phyloP scores from a whole-genome alignment of 116 monocot species.

The Posidonia oceanica region DNA sequence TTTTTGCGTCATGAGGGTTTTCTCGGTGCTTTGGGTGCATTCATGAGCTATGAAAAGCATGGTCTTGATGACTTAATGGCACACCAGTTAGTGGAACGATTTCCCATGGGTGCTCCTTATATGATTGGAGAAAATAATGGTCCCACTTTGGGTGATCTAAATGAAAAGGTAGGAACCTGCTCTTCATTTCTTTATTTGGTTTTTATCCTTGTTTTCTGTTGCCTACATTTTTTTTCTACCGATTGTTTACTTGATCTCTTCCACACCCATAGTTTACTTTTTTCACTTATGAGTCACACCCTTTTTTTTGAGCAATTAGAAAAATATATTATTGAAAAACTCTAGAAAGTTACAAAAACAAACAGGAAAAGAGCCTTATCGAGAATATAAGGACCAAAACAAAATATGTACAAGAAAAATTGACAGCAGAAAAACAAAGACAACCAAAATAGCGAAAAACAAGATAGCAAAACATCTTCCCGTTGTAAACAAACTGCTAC shows the following conservation, averaged over 20 bases:
- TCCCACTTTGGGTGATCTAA: conserved; percentile 77
- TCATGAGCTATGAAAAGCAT: conserved; percentile 99
- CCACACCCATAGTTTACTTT: too few species aligned
- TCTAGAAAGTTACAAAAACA: too few species aligned
- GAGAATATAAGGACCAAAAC: too few species aligned
- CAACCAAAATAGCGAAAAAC: too few species aligned
- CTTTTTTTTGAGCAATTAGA: too few species aligned
- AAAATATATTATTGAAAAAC: too few species aligned
- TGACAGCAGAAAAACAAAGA: too few species aligned
- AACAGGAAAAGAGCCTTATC: too few species aligned
- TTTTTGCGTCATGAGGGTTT: conserved; percentile 98
- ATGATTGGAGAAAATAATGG: conserved; percentile 78
- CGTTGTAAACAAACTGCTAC: too few species aligned
- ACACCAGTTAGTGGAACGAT: conserved; percentile 92
- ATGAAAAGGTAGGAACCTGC: conserved; percentile 66
- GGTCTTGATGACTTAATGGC: conserved; percentile 88
- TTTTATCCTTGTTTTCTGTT: not conserved
- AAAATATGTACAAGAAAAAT: too few species aligned
- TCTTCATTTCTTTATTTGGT: not conserved
- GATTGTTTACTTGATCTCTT: not conserved
- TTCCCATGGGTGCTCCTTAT: conserved; percentile 89
- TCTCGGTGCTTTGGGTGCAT: conserved; percentile 91
- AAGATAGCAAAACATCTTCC: too few species aligned
- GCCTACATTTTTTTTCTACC: not conserved
- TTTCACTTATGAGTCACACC: too few species aligned